Base-by-base conservation (phyloP, 768 basidiomycete species). In the Rhizopogon vesiculosus region DNA sequence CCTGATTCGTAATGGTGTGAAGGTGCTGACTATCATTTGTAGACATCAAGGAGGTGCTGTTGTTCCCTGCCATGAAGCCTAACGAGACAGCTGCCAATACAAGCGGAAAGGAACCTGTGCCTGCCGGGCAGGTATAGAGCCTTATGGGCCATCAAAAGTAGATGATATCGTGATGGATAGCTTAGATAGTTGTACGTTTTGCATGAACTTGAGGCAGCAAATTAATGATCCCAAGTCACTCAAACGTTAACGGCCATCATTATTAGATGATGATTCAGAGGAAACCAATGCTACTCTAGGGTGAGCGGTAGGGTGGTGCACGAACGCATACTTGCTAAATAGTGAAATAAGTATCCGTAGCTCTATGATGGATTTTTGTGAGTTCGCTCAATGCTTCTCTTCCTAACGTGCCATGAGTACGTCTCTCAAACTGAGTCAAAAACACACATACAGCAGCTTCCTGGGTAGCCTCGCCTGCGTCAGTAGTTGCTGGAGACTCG, bases 21-120 rank as follows among this genome's bases (percentile, higher is more conserved):
- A 64, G 33, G 62, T 43, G 19, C 44, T 3, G 42, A 54, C 42
- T 50, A n/a, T 7, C 9, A 9, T 29, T 53, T 53, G 10, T 64
- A 92, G 91, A 97, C 67, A 95, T 96, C 80, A 98, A 98, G 81
- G 94, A 96, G 69, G 94, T 98, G 38, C 74, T 98, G 39, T 73
- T 96, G 43, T 98, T 98, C 91, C 93, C 94, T 18, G 95, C 94
- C 2, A 97, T 98, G 94, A 92, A 93, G 81, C 94, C 93, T 7
- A 73, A 81, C 38, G 85, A 86, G 54, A 78, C 73, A 0, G 62
- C 69, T 3, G 62, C 81, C 0, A 72, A 72, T 57, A 62, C 67
- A 18, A 61, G 69, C 13, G 68, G 67, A 29, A 62, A 71, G 16
- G 68, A 61, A 35, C 63, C 60, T 28, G 67, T 70, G 15, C 67